phyloP scores from a whole-genome alignment of 495 filamentous ascomycete genomes.

The Xylaria bambusicola region DNA sequence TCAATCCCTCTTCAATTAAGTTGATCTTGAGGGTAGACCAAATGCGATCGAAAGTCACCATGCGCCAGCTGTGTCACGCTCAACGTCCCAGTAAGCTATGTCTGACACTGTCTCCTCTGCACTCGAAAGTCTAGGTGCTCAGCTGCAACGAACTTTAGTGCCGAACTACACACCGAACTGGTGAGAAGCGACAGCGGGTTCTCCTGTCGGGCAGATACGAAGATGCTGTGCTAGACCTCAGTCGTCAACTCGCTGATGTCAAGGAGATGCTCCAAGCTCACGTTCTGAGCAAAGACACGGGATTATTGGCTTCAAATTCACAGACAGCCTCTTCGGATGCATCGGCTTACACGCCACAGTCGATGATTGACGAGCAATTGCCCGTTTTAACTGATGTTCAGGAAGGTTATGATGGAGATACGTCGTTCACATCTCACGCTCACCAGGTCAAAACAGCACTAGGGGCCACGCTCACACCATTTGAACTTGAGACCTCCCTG shows the following conservation, averaged over 20 bases:
- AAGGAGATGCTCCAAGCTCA: conserved; percentile 25
- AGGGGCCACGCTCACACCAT: conserved; percentile 18
- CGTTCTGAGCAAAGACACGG: conserved; percentile 7
- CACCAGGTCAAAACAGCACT: conserved; percentile 21
- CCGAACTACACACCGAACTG: conserved; percentile 21
- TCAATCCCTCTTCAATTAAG: not conserved
- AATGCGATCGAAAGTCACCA: conserved; percentile 28
- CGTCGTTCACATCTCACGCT: conserved; percentile 30
- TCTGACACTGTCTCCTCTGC: too few relatives aligned
- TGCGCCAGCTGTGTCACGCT: conserved; percentile 31
- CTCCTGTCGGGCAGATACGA: conserved; percentile 31
- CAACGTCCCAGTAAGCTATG: too few relatives aligned
- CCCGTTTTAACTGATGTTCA: conserved; percentile 20
- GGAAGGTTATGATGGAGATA: conserved; percentile 26
- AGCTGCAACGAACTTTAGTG: too few relatives aligned
- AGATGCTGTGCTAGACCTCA: conserved; percentile 30
- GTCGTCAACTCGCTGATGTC: conserved; percentile 28
- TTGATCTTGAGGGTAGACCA: conserved; percentile 19
- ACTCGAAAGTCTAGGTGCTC: too few relatives aligned
- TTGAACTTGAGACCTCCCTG: conserved; percentile 13
- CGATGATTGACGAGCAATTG: conserved; percentile 30
- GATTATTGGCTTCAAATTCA: not conserved
- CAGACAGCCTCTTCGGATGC: conserved; percentile 4
- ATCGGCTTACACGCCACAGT: conserved; percentile 22
- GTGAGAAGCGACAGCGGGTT: conserved; percentile 31